phyloP scores from a whole-genome alignment of 768 basidiomycete genomes.

The Amanita rimosa region DNA sequence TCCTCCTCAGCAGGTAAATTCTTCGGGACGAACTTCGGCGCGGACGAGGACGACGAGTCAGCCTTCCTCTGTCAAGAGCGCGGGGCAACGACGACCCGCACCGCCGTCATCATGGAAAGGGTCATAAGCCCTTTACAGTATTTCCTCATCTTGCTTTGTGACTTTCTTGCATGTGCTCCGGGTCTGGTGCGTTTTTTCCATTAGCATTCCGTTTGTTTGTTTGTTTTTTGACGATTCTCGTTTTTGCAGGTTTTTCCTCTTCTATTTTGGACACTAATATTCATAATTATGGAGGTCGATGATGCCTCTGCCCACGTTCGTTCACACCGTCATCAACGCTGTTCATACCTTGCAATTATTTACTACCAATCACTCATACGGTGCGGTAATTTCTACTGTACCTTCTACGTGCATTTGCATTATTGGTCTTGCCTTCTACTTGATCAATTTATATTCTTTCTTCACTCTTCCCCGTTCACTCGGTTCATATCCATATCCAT shows the following conservation, averaged over 20 bases:
- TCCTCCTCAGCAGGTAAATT: slow-evolving; percentile 13
- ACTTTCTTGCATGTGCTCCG: not conserved
- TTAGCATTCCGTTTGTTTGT: not conserved
- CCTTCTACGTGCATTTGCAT: not conserved
- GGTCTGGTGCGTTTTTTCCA: not conserved
- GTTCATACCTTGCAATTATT: not conserved
- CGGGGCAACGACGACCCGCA: slow-evolving; percentile 17
- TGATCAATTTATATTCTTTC: not conserved
- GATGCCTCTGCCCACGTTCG: slow-evolving; percentile 1
- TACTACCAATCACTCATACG: not conserved
- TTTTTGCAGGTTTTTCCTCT: not conserved
- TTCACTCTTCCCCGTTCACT: not conserved
- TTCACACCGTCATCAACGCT: not conserved
- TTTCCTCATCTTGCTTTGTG: not conserved
- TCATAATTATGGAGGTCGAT: slow-evolving; percentile 5
- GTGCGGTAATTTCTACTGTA: not conserved
- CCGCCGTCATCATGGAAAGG: slow-evolving; percentile 53
- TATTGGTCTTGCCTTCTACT: not conserved
- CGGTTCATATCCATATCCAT: not conserved
- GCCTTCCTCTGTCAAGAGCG: slow-evolving; percentile 22
- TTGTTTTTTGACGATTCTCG: not conserved
- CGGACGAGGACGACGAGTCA: slow-evolving; percentile 34
- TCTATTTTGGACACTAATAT: slow-evolving; percentile 6
- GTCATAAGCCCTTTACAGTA: not conserved
- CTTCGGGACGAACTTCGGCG: slow-evolving; percentile 7